Percentiles rank a stretch among this genome's conserved stretches.
Evolutionary conservation across 129 eudicot species (phyloP).

Genomic region (Centrapalus pauciflorus): DNA sequence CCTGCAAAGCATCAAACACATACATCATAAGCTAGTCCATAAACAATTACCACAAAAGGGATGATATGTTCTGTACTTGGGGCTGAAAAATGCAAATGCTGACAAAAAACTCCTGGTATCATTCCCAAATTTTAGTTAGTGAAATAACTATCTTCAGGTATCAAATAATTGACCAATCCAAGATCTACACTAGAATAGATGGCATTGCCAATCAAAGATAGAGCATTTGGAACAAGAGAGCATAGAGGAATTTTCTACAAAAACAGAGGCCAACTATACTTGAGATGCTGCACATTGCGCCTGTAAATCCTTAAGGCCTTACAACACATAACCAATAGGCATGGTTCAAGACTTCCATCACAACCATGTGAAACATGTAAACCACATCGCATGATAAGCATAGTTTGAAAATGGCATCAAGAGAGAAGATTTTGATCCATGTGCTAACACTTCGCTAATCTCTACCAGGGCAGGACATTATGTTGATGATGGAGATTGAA

Average conservation of each 20-base stretch:
- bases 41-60: constrained; percentile 3
- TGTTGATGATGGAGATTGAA: not conserved
- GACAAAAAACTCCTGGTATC: not conserved
- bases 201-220: constrained; percentile 13
- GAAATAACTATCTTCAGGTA: constrained; percentile 5
- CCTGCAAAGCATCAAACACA: constrained; percentile 23
- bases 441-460: not conserved
- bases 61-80: not conserved
- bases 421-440: not conserved
- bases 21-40: constrained; percentile 2
- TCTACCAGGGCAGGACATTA: not conserved
- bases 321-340: not conserved
- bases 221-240: not conserved
- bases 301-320: not conserved
- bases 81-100: not conserved
- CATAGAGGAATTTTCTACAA: not conserved
- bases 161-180: not conserved
- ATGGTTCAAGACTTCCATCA: not conserved
- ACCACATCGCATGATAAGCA: constrained; percentile 3
- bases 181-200: not conserved
- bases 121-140: not conserved
- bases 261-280: not conserved
- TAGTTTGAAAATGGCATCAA: not conserved
- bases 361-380: constrained; percentile 1
- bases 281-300: not conserved